phyloP scores from a whole-genome alignment of 2,329 filamentous ascomycete species.

The Talaromyces piceae region DNA sequence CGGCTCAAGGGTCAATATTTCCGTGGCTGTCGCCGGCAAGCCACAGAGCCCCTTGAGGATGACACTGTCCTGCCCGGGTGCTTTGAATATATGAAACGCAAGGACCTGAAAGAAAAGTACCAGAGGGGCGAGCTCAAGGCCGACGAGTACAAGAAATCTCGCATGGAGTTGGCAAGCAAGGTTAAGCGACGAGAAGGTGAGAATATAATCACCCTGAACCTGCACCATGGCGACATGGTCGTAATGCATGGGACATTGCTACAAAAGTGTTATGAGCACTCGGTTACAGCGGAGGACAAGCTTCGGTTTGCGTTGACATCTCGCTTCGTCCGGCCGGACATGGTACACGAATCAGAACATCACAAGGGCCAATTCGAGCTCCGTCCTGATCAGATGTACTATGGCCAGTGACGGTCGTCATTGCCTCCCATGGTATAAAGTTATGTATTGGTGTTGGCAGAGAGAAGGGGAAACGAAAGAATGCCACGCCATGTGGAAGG shows the following conservation, averaged over 20 bases:
- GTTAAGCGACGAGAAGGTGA: conserved; percentile 19
- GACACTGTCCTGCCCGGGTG: conserved; percentile 30
- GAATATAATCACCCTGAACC: conserved; percentile 35
- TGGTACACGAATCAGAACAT: conserved; percentile 16
- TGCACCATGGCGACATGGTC: conserved; percentile 51
- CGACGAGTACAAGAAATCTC: conserved; percentile 17
- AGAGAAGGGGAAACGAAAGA: neutral
- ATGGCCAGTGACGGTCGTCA: conserved; percentile 18
- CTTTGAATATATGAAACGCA: conserved; percentile 17
- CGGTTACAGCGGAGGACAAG: conserved; percentile 22
- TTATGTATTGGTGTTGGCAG: neutral
- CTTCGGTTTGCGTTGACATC: conserved; percentile 31
- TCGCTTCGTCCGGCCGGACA: conserved; percentile 24
- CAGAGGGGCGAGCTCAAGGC: conserved; percentile 15
- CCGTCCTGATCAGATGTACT: conserved; percentile 20
- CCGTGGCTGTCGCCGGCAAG: conserved; percentile 19
- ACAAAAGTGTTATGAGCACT: conserved; percentile 49
- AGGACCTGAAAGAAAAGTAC: conserved; percentile 17
- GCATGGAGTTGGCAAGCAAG: conserved; percentile 21
- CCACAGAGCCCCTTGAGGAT: conserved; percentile 15
- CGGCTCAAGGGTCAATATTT: conserved; percentile 49
- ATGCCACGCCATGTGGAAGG: neutral
- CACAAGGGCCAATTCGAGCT: conserved; percentile 23
- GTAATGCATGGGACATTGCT: conserved; percentile 50
- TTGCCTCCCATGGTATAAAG: neutral